A percentile compares a stretch with the other conserved stretches of the same genome.
These are phyloP conservation scores for Leucaena leucocephala DNA, from an alignment of 306 rosid species.

Conservation along the genomic window DNA sequence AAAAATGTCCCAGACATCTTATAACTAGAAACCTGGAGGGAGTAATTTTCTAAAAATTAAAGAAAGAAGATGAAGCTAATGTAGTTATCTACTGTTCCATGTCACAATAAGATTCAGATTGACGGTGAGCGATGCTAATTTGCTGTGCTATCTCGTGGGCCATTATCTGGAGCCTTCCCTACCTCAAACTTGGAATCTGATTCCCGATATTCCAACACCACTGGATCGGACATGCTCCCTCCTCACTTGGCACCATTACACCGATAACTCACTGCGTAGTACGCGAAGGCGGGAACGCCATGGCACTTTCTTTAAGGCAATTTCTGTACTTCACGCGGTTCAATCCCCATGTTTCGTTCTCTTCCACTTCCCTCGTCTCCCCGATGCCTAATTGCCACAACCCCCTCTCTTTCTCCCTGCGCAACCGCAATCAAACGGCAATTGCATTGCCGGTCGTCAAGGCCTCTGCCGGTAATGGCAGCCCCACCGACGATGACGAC, in stretches of 20 bases:
- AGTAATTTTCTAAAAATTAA: no score
- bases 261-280: not conserved
- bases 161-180: not conserved
- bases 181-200: not conserved
- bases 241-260: not conserved
- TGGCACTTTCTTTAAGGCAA: conserved; percentile 48
- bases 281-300: conserved; percentile 38
- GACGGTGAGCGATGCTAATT: not conserved
- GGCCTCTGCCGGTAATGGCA: conserved; percentile 48
- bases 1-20: no score
- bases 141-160: not conserved
- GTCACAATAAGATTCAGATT: no score
- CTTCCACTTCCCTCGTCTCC: conserved; percentile 34
- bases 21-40: no score
- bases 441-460: conserved; percentile 24
- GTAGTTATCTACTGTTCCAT: no score
- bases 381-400: not conserved
- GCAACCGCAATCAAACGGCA: conserved; percentile 21
- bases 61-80: no score
- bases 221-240: not conserved
- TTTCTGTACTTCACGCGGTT: conserved; percentile 28
- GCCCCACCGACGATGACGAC: conserved; percentile 44
- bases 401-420: conserved; percentile 34
- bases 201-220: not conserved
- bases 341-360: conserved; percentile 34